Percentiles rank a stretch among this genome's conserved stretches.
These are phyloP conservation scores for Stereocaulon alpinum DNA, from an alignment of 495 filamentous ascomycete genomes.

Conservation along the genomic window DNA sequence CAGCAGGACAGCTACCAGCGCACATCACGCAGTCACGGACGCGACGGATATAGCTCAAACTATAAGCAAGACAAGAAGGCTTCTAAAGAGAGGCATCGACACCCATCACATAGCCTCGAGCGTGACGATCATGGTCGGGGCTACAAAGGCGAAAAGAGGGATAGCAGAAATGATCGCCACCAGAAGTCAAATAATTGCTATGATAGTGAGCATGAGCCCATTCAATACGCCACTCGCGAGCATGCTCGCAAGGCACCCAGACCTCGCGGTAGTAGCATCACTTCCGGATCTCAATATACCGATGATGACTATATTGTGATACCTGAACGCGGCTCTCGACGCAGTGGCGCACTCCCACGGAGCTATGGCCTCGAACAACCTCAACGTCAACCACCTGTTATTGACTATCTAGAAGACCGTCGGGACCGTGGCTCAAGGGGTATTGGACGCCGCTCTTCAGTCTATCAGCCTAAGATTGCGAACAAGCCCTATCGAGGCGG, in stretches of 20 bases:
- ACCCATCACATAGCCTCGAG: neutral
- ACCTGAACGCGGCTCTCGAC: neutral
- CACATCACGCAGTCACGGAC: constrained; percentile 1
- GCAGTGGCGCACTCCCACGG: neutral
- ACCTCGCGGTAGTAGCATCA: neutral
- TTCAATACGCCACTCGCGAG: neutral
- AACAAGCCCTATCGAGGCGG: neutral
- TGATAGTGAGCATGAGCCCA: neutral
- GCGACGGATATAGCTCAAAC: neutral
- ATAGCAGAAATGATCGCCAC: neutral
- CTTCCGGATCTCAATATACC: neutral
- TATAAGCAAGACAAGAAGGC: neutral
- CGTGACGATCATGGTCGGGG: neutral
- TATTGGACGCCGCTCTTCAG: neutral
- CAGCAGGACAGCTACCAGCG: neutral
- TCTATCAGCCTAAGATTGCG: neutral
- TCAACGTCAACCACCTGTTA: neutral
- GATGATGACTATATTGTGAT: neutral
- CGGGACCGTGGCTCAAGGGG: neutral
- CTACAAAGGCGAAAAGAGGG: neutral
- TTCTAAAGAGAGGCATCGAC: neutral
- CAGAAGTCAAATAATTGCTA: neutral
- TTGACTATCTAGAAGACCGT: constrained; percentile 1
- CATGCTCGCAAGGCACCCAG: constrained; percentile 5
- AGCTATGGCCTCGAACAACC: neutral